Conservation (phyloP, 2,329 filamentous ascomycete species). For the Didymella keratinophila region DNA sequence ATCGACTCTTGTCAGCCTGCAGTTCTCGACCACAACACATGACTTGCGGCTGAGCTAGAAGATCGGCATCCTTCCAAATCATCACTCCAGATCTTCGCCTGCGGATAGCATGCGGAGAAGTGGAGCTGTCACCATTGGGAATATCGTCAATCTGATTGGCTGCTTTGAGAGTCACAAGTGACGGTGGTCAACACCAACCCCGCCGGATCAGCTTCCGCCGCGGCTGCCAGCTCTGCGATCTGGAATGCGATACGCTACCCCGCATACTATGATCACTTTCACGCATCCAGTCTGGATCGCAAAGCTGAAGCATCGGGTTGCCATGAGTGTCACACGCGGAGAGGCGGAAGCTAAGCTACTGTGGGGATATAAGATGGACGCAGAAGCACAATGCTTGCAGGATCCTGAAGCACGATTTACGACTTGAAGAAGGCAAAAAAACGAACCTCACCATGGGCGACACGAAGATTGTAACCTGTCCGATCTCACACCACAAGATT, state of each 20-base stretch:
- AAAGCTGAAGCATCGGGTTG: conserved; percentile 12
- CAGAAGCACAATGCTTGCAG: not conserved
- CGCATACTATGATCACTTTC: conserved; percentile 10
- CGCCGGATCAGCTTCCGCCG: conserved; percentile 17
- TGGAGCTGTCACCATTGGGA: conserved; percentile 5
- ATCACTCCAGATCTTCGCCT: conserved; percentile 7
- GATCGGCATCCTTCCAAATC: conserved; percentile 21
- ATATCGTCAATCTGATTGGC: conserved; percentile 10
- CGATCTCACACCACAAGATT: conserved; percentile 34
- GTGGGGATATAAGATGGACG: conserved; percentile 9
- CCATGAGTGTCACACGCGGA: conserved; percentile 5
- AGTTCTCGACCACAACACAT: conserved; percentile 9
- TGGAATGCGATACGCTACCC: conserved; percentile 17
- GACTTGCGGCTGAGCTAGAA: conserved; percentile 17
- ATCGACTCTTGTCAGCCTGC: conserved; percentile 5
- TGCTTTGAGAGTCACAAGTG: not conserved
- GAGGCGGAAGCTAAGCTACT: conserved; percentile 15
- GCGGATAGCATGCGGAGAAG: conserved; percentile 9
- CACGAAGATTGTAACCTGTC: conserved; percentile 27
- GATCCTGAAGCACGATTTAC: not conserved
- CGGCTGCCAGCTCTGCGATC: conserved; percentile 6
- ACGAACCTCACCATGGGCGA: conserved; percentile 8
- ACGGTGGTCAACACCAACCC: conserved; percentile 11
- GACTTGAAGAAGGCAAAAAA: not conserved
- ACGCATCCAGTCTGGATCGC: conserved; percentile 10